Evolutionary conservation across 2,329 filamentous ascomycete species (phyloP).

Genomic region (Exophiala sp.): DNA sequence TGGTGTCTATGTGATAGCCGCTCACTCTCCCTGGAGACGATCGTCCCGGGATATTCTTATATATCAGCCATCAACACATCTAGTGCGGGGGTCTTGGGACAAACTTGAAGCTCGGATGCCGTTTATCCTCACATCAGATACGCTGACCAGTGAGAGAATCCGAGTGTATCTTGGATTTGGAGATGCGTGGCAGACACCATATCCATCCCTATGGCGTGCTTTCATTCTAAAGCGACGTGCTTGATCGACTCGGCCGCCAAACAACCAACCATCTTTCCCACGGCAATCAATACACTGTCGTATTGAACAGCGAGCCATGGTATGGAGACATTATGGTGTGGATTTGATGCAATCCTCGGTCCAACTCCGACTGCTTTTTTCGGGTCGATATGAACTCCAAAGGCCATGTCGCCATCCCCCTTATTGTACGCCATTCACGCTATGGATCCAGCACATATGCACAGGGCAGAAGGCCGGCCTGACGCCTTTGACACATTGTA

Average conservation of each 20-base stretch:
- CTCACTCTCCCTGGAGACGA: no score
- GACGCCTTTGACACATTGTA: background rate
- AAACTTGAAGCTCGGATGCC: background rate
- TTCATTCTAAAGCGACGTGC: slow-evolving; percentile 8
- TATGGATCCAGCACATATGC: no score
- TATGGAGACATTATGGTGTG: no score
- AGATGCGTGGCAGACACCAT: background rate
- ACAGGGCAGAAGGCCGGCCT: background rate
- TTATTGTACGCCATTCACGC: background rate
- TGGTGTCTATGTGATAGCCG: no score
- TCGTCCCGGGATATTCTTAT: background rate
- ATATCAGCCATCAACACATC: background rate
- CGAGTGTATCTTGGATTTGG: background rate
- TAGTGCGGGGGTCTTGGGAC: background rate
- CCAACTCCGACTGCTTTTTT: background rate
- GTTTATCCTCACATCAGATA: background rate
- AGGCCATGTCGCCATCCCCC: background rate
- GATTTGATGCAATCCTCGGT: no score
- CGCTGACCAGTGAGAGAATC: background rate
- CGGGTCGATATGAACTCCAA: background rate
- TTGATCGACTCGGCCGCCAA: background rate
- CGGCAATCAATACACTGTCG: background rate
- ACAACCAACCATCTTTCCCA: background rate
- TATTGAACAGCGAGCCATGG: no score
- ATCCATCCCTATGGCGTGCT: slow-evolving; percentile 4